Evolutionary conservation across 768 basidiomycete genomes (phyloP).

Genomic region (Galerina sulciceps): DNA sequence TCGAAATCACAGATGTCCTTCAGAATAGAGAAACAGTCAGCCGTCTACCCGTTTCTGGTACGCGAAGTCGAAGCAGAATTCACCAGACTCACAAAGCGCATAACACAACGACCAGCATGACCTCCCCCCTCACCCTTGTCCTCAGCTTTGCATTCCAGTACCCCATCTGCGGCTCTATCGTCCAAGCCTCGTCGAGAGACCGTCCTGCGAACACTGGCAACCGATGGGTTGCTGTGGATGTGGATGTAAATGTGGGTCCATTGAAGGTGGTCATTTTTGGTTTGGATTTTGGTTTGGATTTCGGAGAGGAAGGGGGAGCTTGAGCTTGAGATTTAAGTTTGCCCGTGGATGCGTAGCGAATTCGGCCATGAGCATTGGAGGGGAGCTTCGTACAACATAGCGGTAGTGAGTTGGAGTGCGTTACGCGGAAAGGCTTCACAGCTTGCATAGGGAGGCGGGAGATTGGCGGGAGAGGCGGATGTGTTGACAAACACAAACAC

Average conservation of each 20-base stretch:
- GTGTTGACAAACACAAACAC: too few species aligned
- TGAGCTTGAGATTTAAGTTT: not conserved
- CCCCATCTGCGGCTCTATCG: constrained; percentile 3
- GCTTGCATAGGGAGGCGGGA: too few species aligned
- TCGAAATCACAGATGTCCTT: too few species aligned
- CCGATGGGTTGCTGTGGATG: not conserved
- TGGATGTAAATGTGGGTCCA: too few species aligned
- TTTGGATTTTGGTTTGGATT: not conserved
- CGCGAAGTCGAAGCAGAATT: too few species aligned
- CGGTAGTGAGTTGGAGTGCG: too few species aligned
- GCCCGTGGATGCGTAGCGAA: not conserved
- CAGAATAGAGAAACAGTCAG: too few species aligned
- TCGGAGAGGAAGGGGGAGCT: not conserved
- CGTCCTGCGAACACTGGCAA: not conserved
- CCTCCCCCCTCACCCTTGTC: not conserved
- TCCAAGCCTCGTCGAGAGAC: not conserved
- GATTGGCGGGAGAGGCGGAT: too few species aligned
- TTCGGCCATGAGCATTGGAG: too few species aligned
- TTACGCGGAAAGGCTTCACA: too few species aligned
- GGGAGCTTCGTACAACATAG: too few species aligned
- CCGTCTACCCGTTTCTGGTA: too few species aligned
- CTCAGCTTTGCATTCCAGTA: constrained; percentile 1
- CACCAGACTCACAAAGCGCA: constrained; percentile 2
- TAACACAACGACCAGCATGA: not conserved
- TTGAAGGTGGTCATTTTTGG: not conserved